Evolutionary conservation across 1,139 yeast species (phyloP).

Genomic region (Barnettozyma hawaiiensis): DNA sequence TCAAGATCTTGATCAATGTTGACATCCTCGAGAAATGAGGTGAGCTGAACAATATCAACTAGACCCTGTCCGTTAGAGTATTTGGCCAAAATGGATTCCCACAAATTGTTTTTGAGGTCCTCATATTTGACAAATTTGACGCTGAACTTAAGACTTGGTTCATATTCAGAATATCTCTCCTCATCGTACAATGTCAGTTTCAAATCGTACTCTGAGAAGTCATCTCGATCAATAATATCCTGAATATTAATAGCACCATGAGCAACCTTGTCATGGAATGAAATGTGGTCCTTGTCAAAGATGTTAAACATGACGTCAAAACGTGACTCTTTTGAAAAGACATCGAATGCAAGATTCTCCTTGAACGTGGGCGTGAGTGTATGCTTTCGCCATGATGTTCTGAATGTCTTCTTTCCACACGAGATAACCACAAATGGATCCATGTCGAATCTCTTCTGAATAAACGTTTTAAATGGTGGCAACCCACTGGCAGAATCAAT

Average conservation of each 20-base stretch:
- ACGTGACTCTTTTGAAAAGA: slow-evolving; percentile 57
- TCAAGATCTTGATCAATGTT: slow-evolving; percentile 19
- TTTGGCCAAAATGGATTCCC: slow-evolving; percentile 58
- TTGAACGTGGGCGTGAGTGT: slow-evolving; percentile 78
- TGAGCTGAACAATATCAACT: slow-evolving; percentile 23
- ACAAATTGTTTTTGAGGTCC: slow-evolving; percentile 59
- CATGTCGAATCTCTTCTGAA: slow-evolving; percentile 82
- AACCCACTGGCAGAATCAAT: slow-evolving; percentile 65
- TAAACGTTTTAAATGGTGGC: slow-evolving; percentile 58
- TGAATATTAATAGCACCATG: slow-evolving; percentile 47
- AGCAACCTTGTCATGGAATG: slow-evolving; percentile 82
- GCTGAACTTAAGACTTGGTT: slow-evolving; percentile 53
- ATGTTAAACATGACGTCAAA: slow-evolving; percentile 67
- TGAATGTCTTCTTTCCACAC: slow-evolving; percentile 81
- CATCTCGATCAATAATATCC: slow-evolving; percentile 27
- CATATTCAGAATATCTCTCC: slow-evolving; percentile 28
- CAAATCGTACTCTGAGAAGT: slow-evolving; percentile 26
- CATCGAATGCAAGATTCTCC: slow-evolving; percentile 76
- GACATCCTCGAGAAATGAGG: slow-evolving; percentile 22
- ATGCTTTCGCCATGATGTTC: slow-evolving; percentile 84
- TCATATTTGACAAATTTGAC: slow-evolving; percentile 68
- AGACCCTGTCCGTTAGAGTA: slow-evolving; percentile 32
- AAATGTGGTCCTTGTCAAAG: slow-evolving; percentile 77
- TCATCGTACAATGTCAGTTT: slow-evolving; percentile 32
- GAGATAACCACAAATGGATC: slow-evolving; percentile 94